Evolutionary conservation across 2,329 filamentous ascomycete species (phyloP), one percentile per base, ranked within the genome.

Genomic region (Diaporthe amygdali): DNA sequence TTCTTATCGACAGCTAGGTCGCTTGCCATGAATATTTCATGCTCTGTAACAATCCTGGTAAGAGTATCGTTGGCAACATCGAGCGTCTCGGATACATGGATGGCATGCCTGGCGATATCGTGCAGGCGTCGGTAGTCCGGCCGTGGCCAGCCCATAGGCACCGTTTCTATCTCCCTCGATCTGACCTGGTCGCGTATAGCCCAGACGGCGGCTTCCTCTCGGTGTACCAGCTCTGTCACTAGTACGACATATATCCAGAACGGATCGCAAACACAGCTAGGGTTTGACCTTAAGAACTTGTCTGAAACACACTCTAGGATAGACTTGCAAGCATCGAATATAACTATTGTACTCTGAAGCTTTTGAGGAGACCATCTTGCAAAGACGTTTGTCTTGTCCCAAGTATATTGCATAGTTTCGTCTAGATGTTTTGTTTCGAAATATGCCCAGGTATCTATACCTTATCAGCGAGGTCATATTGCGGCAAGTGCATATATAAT

Each of bases 11-110:
- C 22, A 14, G 22, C 32, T 12, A 30, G 49, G 8, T 52, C 49
- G 20, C 49, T 30, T 30, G 22, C 25, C 3, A 7, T 52, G 46
- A 52, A 66, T 37, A 8, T 9, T 20, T 9, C 49, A 0, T 81
- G 79, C 32, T 49, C 25, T 0, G 67, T 69, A 2, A 80, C 44
- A 1, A 85, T 82, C 0, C 76, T 73, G 1, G 76, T 74, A 2
- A 83, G 70, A 0, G 81, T 82, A 49, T 78, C 75, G 0, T 75
- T 73, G 0, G 78, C 78, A 0, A 85, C 76, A 0, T 82, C 78
- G 0, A 86, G 77, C 0, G 83, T 84, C 61, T 87, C 85, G 0
- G 76, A 78, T 2, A 84, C 80, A 71, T 87, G 85, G 20, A 85
- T 82, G 0, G 81, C 80, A 56, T 87, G 85, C 1, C 85, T 75